These are phyloP conservation scores for Heterobasidion parviporum DNA, from an alignment of 1,284 basidiomycete species.

Conservation along the genomic window DNA sequence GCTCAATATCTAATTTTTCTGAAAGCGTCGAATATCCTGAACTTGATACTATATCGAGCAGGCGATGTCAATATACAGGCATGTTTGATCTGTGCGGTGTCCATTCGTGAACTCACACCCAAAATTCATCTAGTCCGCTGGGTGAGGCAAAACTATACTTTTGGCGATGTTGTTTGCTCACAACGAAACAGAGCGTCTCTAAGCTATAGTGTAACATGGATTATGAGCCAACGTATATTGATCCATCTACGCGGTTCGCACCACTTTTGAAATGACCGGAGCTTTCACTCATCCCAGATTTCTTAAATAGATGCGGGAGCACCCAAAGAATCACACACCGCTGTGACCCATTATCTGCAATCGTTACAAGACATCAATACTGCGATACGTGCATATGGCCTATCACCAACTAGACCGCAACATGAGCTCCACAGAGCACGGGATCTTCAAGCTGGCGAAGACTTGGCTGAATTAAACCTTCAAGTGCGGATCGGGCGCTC, in stretches of 20 bases:
- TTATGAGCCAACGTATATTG: slow-evolving; percentile 30
- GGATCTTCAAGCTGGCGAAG: background rate
- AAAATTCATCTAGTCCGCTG: slow-evolving; percentile 9
- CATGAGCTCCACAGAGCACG: background rate
- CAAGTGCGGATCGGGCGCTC: slow-evolving; percentile 3
- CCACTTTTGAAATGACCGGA: background rate
- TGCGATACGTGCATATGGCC: background rate
- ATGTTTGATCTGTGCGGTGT: background rate
- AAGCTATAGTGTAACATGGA: slow-evolving; percentile 28
- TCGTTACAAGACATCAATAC: background rate
- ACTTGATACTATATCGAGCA: slow-evolving; percentile 3
- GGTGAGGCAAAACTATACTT: slow-evolving; percentile 5
- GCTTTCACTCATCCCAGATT: background rate
- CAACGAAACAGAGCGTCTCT: slow-evolving; percentile 20
- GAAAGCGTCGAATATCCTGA: slow-evolving; percentile 1
- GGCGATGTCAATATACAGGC: slow-evolving; percentile 1
- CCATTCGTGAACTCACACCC: background rate
- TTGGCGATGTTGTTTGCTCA: background rate
- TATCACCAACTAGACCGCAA: background rate
- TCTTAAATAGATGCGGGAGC: background rate
- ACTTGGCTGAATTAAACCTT: background rate
- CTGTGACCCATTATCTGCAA: background rate
- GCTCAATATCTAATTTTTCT: background rate
- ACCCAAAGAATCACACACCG: background rate
- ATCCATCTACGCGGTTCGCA: slow-evolving; percentile 14